A percentile compares a stretch with the other conserved stretches of the same genome.
These are phyloP conservation scores for Glycine soja DNA, from an alignment of 306 rosid genomes.

Conservation along the genomic window DNA sequence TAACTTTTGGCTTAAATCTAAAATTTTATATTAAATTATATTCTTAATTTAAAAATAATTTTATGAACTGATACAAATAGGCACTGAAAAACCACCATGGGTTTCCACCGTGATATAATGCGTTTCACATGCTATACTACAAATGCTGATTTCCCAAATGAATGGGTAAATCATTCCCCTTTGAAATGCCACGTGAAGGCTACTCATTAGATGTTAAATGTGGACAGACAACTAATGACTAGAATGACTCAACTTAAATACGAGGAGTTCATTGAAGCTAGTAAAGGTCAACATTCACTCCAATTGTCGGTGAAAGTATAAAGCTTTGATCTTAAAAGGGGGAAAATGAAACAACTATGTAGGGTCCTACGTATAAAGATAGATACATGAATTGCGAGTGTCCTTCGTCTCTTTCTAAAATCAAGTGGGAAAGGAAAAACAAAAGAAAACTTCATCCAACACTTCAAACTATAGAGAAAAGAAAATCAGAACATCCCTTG, in stretches of 20 bases:
- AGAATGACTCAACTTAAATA: neutral
- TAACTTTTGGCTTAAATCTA: no score
- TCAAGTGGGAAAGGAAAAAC: neutral
- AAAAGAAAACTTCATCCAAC: neutral
- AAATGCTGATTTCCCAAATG: neutral
- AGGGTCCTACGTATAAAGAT: neutral
- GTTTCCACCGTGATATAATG: no score
- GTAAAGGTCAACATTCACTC: slow-evolving; percentile 14
- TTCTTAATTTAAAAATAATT: no score
- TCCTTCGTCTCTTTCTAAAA: neutral
- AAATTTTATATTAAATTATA: no score
- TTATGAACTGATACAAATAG: no score
- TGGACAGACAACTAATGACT: neutral
- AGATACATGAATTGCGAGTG: neutral
- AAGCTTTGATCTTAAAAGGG: neutral
- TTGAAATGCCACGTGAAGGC: neutral
- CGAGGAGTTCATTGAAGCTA: neutral
- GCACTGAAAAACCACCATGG: no score
- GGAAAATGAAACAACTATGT: neutral
- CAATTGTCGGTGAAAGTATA: slow-evolving; percentile 5
- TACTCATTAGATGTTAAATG: neutral
- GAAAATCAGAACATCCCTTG: no score
- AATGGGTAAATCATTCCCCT: neutral
- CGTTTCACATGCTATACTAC: no score
- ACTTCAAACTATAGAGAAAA: no score